These are phyloP conservation scores for Benincasa hispida DNA, from an alignment of 306 rosid species.

Conservation along the genomic window DNA sequence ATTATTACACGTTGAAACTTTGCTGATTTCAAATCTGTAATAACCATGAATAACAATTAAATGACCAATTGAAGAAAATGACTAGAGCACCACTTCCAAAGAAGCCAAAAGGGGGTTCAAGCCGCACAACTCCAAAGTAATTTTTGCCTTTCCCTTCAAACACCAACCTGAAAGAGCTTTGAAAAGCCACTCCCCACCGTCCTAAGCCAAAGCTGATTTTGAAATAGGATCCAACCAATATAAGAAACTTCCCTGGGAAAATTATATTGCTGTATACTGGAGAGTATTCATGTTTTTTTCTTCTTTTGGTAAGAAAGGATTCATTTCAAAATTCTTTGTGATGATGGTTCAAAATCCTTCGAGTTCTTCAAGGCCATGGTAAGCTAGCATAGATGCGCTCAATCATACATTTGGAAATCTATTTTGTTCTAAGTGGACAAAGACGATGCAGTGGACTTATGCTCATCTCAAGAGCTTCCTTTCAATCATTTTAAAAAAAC, in stretches of 20 bases:
- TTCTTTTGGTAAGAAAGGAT: background rate
- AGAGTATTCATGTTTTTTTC: background rate
- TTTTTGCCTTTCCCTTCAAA: background rate
- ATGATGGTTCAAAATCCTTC: background rate
- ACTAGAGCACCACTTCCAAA: background rate
- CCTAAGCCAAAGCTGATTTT: no score
- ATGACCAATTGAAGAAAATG: background rate
- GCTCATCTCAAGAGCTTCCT: background rate
- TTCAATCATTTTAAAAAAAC: background rate
- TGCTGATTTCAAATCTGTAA: background rate
- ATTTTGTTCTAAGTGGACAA: background rate
- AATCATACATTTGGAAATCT: background rate
- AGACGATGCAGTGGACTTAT: background rate
- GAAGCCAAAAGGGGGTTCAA: background rate
- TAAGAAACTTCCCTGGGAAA: background rate
- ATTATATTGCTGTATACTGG: background rate
- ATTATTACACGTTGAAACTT: background rate
- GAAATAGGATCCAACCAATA: background rate
- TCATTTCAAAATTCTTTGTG: background rate
- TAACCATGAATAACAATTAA: background rate
- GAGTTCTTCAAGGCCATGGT: background rate
- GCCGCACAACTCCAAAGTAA: background rate
- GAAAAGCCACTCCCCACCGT: background rate
- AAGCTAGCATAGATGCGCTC: background rate
- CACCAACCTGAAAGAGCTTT: background rate